Percentiles rank a stretch among this genome's conserved stretches.
Conservation (phyloP, 345 rosid genomes). For the Bruguiera gymnorhiza region DNA sequence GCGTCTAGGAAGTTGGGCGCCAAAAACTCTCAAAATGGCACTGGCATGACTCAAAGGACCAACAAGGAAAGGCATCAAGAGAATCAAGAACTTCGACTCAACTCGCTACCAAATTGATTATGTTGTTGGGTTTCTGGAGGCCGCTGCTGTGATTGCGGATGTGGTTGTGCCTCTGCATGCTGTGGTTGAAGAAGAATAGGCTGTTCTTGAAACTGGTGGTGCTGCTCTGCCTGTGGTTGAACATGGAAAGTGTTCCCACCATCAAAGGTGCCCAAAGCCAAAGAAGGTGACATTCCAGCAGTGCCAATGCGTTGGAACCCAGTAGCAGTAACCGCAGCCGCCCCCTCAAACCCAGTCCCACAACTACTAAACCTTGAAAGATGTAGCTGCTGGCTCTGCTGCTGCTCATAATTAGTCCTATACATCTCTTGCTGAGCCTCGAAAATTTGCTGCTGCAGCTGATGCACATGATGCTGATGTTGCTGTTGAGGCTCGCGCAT, state of each 20-base stretch:
- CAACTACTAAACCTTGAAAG: background rate
- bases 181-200: background rate
- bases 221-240: background rate
- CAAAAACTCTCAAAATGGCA: too few species aligned
- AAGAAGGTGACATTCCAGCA: background rate
- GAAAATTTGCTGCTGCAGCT: background rate
- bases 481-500: background rate
- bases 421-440: background rate
- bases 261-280: background rate
- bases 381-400: background rate
- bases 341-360: constrained; percentile 6
- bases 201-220: constrained; percentile 39
- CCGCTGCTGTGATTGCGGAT: background rate
- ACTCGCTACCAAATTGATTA: background rate
- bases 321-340: background rate
- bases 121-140: background rate
- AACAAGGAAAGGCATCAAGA: background rate
- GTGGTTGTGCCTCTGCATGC: too few species aligned
- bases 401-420: constrained; percentile 12
- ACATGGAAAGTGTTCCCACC: constrained; percentile 25
- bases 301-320: background rate
- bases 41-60: background rate
- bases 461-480: background rate
- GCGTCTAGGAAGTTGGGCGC: too few species aligned
- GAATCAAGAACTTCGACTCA: background rate